Percentiles rank a stretch among this genome's conserved stretches.
phyloP scores from a whole-genome alignment of 2,329 filamentous ascomycete genomes.

The Coniochaeta ligniaria region DNA sequence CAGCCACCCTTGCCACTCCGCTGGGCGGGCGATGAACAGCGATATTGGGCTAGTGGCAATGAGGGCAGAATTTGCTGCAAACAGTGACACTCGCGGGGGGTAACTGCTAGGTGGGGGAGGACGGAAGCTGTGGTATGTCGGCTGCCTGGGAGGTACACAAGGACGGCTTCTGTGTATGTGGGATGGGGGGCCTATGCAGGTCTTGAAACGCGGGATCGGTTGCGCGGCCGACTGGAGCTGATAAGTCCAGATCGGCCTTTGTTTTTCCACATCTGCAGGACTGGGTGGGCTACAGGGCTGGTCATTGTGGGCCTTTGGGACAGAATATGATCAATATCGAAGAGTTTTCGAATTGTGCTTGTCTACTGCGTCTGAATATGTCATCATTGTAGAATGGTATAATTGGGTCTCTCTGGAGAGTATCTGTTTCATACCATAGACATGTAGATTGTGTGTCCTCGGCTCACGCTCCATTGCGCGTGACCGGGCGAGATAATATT shows the following conservation, averaged over 20 bases:
- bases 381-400: neutral
- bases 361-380: neutral
- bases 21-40: neutral
- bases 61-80: neutral
- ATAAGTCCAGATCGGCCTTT: neutral
- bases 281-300: neutral
- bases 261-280: neutral
- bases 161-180: neutral
- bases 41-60: neutral
- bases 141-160: neutral
- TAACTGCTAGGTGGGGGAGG: neutral
- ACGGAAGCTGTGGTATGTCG: neutral
- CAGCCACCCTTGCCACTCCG: neutral
- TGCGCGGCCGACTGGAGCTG: neutral
- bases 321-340: neutral
- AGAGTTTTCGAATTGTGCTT: neutral
- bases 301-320: neutral
- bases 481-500: neutral
- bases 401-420: neutral
- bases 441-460: neutral
- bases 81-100: neutral
- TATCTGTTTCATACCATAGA: neutral
- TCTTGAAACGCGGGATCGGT: neutral
- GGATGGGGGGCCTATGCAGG: neutral
- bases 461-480: neutral